A percentile compares a stretch with the other conserved stretches of the same genome.
phyloP scores from a whole-genome alignment of 2,329 filamentous ascomycete species.

The Calonectria hawksworthii region DNA sequence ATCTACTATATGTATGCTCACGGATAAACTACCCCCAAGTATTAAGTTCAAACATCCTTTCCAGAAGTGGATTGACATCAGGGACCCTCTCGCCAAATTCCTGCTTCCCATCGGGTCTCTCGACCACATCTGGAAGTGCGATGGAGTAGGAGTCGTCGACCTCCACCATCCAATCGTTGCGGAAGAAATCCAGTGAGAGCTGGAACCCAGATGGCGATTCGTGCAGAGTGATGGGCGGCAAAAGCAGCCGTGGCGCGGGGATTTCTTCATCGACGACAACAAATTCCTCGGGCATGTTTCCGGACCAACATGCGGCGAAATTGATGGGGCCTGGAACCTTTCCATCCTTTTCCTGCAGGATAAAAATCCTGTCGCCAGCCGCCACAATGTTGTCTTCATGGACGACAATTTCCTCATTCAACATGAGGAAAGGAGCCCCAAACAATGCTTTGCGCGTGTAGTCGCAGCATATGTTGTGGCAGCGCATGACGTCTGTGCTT shows the following conservation, averaged over 20 bases:
- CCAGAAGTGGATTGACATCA: not conserved
- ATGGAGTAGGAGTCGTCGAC: not conserved
- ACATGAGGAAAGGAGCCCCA: conserved; percentile 6
- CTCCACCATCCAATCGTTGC: conserved; percentile 18
- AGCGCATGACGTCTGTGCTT: conserved; percentile 1
- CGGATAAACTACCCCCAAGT: not conserved
- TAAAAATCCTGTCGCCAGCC: conserved; percentile 9
- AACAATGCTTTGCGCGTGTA: conserved; percentile 8
- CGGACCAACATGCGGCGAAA: conserved; percentile 19
- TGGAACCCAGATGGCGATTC: conserved; percentile 6
- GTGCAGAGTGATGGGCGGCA: conserved; percentile 9
- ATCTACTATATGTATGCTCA: not conserved
- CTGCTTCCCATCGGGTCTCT: not conserved
- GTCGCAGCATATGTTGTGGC: conserved; percentile 7
- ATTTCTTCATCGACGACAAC: conserved; percentile 10
- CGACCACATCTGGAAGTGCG: conserved; percentile 5
- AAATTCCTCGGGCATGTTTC: not conserved
- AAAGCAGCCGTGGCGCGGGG: not conserved
- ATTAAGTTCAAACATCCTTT: not conserved
- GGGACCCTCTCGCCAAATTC: not conserved
- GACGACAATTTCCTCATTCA: conserved; percentile 13
- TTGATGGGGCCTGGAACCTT: not conserved
- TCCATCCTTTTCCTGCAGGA: not conserved
- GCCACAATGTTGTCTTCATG: conserved; percentile 5
- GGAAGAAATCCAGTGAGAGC: conserved; percentile 19